Conservation (phyloP, 192 early-diverging fungal species). For the Backusella psychrophila region DNA sequence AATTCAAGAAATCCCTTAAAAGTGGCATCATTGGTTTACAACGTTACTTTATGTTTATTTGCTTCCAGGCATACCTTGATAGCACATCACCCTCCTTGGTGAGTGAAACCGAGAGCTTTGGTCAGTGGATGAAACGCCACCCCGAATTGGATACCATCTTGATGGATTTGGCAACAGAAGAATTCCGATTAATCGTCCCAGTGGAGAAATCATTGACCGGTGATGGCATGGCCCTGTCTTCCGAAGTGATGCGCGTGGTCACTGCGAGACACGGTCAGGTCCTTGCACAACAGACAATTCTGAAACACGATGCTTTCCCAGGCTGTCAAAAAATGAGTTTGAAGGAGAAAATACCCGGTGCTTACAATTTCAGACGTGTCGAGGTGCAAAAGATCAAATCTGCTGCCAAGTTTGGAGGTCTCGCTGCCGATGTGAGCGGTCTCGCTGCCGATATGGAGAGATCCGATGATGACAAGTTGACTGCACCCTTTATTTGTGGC, state of each 20-base stretch:
- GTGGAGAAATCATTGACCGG: slow-evolving; percentile 42
- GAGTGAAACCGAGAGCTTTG: slow-evolving; percentile 43
- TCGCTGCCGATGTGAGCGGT: slow-evolving; percentile 9
- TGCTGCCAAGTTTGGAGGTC: slow-evolving; percentile 15
- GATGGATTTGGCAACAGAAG: slow-evolving; percentile 27
- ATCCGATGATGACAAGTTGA: background rate
- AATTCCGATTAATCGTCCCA: slow-evolving; percentile 39
- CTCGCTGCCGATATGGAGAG: slow-evolving; percentile 27
- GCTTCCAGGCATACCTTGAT: slow-evolving; percentile 58
- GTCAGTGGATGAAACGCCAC: slow-evolving; percentile 51
- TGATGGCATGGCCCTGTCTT: slow-evolving; percentile 57
- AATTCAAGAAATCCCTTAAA: slow-evolving; percentile 19
- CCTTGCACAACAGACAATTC: slow-evolving; percentile 52
- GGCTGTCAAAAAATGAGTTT: slow-evolving; percentile 59
- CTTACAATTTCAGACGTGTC: slow-evolving; percentile 58
- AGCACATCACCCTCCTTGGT: slow-evolving; percentile 18
- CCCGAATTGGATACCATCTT: slow-evolving; percentile 56
- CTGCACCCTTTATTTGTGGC: slow-evolving; percentile 47
- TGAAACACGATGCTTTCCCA: slow-evolving; percentile 65
- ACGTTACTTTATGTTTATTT: slow-evolving; percentile 57
- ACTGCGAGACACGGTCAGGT: slow-evolving; percentile 50
- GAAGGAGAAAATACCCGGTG: slow-evolving; percentile 57
- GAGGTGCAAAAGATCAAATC: slow-evolving; percentile 23
- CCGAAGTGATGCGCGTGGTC: slow-evolving; percentile 57
- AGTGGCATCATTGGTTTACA: slow-evolving; percentile 35